These are phyloP conservation scores for Botrytis galanthina DNA, from an alignment of 2,329 filamentous ascomycete species.

Conservation along the genomic window DNA sequence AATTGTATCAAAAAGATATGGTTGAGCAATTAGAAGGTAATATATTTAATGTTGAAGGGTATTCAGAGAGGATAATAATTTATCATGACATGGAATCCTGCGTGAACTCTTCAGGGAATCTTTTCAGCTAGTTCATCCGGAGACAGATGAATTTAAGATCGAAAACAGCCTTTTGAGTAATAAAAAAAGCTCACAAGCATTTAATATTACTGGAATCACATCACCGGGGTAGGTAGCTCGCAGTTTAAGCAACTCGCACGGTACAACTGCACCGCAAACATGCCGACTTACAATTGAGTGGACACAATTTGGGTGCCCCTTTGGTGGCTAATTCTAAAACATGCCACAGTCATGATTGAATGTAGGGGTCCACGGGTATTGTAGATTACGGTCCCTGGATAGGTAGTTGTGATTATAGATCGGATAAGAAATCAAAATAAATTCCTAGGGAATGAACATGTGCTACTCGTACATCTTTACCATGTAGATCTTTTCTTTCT, in stretches of 20 bases:
- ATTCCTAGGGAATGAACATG: neutral
- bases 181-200: neutral
- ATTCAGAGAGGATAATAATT: neutral
- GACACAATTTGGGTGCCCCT: neutral
- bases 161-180: neutral
- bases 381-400: neutral
- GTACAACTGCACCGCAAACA: neutral
- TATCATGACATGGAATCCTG: neutral
- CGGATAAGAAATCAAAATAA: neutral
- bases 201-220: constrained; percentile 1
- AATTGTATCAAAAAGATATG: neutral
- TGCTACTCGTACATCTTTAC: neutral
- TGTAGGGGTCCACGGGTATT: neutral
- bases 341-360: neutral
- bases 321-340: neutral
- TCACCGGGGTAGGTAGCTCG: neutral
- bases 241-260: neutral
- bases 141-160: neutral
- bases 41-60: neutral
- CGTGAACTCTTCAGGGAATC: neutral
- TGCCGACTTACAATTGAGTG: neutral
- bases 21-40: neutral
- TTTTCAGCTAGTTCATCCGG: neutral
- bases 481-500: neutral
- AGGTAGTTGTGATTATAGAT: neutral